phyloP scores from a whole-genome alignment of 495 filamentous ascomycete species.

The Xylaria grammica region DNA sequence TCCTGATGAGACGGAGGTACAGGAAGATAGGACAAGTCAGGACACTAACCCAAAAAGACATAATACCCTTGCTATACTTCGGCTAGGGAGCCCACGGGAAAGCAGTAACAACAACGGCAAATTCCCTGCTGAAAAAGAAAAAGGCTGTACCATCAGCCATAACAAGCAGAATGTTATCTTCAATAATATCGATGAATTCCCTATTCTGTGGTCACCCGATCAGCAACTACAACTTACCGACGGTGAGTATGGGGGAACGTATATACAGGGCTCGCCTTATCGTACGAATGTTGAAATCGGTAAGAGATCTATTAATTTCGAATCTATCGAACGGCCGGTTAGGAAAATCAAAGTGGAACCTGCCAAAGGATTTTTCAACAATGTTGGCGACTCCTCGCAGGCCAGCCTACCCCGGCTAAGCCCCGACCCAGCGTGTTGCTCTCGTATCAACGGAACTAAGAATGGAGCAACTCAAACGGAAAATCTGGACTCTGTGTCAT shows the following conservation, averaged over 20 bases:
- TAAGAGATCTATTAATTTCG: background rate
- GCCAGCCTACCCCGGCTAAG: background rate
- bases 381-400: background rate
- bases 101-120: background rate
- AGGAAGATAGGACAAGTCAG: background rate
- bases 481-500: background rate
- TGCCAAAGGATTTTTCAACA: background rate
- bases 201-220: background rate
- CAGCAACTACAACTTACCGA: background rate
- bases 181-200: background rate
- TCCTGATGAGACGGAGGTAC: background rate
- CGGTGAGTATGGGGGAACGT: background rate
- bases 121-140: background rate
- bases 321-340: background rate
- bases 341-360: background rate
- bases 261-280: background rate
- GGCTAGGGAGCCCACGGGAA: background rate
- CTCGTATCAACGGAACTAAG: background rate
- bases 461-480: constrained; percentile 3
- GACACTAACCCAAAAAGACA: background rate
- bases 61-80: background rate
- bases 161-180: background rate
- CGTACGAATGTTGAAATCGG: background rate
- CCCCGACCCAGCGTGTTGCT: background rate
- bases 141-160: background rate